Percentiles rank a stretch among this genome's conserved stretches.
Conservation (phyloP, 345 rosid genomes). For the Eutrema yunnanense region DNA sequence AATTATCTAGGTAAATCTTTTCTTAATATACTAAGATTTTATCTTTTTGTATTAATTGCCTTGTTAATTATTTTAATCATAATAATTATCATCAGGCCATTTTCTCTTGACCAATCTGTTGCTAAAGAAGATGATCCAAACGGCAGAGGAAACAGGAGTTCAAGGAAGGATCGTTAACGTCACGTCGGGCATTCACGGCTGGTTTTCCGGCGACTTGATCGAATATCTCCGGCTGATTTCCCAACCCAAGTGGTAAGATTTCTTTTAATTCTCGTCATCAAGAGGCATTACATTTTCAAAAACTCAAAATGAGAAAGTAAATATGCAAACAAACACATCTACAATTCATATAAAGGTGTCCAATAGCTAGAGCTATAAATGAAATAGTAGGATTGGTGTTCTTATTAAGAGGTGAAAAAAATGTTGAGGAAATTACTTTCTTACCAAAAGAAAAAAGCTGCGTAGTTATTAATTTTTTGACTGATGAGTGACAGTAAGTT, state of each 20-base stretch:
- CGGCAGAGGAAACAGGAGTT: slow-evolving; percentile 57
- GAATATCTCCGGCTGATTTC: slow-evolving; percentile 67
- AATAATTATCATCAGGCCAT: slow-evolving; percentile 46
- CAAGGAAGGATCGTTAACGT: slow-evolving; percentile 88
- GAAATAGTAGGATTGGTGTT: slow-evolving; percentile 8
- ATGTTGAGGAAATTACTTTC: background rate
- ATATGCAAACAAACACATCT: background rate
- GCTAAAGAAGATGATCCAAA: slow-evolving; percentile 60
- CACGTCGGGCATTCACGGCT: slow-evolving; percentile 75
- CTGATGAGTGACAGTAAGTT: slow-evolving; percentile 21
- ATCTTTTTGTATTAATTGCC: background rate
- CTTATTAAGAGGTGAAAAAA: background rate
- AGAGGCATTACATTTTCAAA: background rate
- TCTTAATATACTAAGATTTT: background rate
- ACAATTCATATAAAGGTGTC: background rate
- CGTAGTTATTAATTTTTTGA: background rate
- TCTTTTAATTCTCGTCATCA: background rate
- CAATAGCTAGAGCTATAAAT: background rate
- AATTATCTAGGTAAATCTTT: slow-evolving; percentile 69
- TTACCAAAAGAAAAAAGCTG: slow-evolving; percentile 14
- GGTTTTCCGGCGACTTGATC: slow-evolving; percentile 81
- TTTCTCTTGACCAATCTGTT: slow-evolving; percentile 72
- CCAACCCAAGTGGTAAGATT: slow-evolving; percentile 58
- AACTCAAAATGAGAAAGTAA: background rate
- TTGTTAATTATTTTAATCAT: background rate